Evolutionary conservation across 805 yeast genomes (phyloP).

Genomic region (Wickerhamomyces bovis): DNA sequence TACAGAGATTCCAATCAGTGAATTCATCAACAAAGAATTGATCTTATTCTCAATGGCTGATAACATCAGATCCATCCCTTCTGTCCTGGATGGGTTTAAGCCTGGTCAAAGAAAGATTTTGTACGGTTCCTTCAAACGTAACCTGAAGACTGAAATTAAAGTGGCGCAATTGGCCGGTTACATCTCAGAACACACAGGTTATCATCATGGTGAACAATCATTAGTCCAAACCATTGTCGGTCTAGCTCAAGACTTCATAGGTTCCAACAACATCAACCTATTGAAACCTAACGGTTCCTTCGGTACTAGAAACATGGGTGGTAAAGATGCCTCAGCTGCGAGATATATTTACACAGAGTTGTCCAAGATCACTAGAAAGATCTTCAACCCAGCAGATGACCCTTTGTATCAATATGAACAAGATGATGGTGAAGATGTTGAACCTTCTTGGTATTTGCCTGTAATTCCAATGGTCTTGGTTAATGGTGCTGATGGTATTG

Average conservation of each 20-base stretch:
- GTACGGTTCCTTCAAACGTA: conserved; percentile 81
- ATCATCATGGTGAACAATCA: conserved; percentile 93
- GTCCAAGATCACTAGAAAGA: conserved; percentile 62
- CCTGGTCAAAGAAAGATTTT: conserved; percentile 96
- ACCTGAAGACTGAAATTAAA: conserved; percentile 69
- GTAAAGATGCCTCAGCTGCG: conserved; percentile 97
- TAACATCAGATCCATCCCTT: conserved; percentile 91
- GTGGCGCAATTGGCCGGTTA: conserved; percentile 90
- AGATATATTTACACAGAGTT: conserved; percentile 92
- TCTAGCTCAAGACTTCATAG: conserved; percentile 91
- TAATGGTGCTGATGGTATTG: conserved; percentile 96
- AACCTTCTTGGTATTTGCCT: conserved; percentile 94
- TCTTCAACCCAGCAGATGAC: conserved; percentile 77
- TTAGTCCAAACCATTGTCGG: conserved; percentile 87
- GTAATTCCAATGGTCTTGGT: conserved; percentile 92
- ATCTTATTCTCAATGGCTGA: conserved; percentile 96
- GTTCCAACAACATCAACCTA: conserved; percentile 81
- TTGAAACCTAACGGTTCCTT: conserved; percentile 90
- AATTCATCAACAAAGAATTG: conserved; percentile 90
- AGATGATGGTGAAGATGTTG: conserved; percentile 91
- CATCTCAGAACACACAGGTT: conserved; percentile 82
- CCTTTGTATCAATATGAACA: conserved; percentile 72
- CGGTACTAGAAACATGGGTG: conserved; percentile 95
- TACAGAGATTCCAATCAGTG: conserved; percentile 77
- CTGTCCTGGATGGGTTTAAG: conserved; percentile 88